Evolutionary conservation across 768 basidiomycete species (phyloP), one percentile per base, ranked within the genome.

Genomic region (Crassisporium funariophilum): DNA sequence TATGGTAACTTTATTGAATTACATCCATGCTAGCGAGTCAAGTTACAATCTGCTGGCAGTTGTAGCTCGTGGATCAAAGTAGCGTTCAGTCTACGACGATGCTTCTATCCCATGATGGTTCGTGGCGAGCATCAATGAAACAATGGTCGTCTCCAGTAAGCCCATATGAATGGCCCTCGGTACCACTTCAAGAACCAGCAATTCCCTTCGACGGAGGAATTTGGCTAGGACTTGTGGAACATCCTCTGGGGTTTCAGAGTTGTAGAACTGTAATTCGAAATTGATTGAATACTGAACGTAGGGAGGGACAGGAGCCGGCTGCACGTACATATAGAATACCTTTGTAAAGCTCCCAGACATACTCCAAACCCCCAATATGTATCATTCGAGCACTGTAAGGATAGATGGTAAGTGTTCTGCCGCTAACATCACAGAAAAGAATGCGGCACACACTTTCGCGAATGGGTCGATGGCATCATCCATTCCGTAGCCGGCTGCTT

Each of bases 71-170:
- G n/a, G n/a, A n/a, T n/a, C n/a, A n/a, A n/a, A n/a, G n/a, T n/a
- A n/a, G n/a, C n/a, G n/a, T n/a, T n/a, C n/a, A n/a, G n/a, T n/a
- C n/a, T n/a, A n/a, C n/a, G n/a, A n/a, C n/a, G n/a, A 25, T 9
- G 21, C 5, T 11, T 10, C 34, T 36, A 16, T 16, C 11, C 16
- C 16, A 12, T 20, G 42, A 33, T 50, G 48, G 23, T 44, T 43
- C 8, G 43, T 50, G 12, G 44, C 37, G 10, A 44, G 16, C n/a
- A 50, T 27, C 11, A 50, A 24, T 6, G 48, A 36, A 24, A 50
- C 48, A 12, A 50, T 38, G 4, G 43, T 19, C 10, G 48, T 19
- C 24, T 43, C 48, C 10, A 50, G 20, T 11, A 44, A 20, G 15
- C 36, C 36, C 2, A 22, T 9, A 23, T 16, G 22, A 15, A 50